Conservation (phyloP, 2,329 filamentous ascomycete genomes). For the Nigrospora sphaerica region DNA sequence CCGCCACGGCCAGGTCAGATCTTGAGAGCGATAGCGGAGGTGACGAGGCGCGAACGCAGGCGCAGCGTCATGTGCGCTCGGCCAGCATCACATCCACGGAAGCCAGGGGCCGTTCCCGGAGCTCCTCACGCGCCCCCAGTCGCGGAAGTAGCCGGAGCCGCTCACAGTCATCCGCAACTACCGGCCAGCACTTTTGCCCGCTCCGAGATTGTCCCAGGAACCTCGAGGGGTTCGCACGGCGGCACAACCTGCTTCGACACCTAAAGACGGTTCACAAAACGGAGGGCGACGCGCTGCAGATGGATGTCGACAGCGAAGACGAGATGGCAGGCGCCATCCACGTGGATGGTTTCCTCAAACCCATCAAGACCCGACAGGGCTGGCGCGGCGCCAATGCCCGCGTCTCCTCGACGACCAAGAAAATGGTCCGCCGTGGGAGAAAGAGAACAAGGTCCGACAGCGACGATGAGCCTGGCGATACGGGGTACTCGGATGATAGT, state of each 20-base stretch:
- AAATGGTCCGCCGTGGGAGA: neutral
- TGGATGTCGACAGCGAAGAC: slow-evolving; percentile 34
- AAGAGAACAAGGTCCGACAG: slow-evolving; percentile 5
- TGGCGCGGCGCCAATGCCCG: slow-evolving; percentile 34
- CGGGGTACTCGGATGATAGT: no score
- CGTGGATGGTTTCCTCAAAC: slow-evolving; percentile 59
- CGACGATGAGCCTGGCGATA: neutral
- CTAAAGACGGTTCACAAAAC: slow-evolving; percentile 32
- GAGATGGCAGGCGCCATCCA: slow-evolving; percentile 58
- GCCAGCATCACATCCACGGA: slow-evolving; percentile 4
- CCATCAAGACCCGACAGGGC: slow-evolving; percentile 40
- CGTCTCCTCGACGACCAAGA: neutral
- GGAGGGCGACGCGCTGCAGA: slow-evolving; percentile 15
- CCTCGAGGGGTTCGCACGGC: slow-evolving; percentile 27
- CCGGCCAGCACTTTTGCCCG: slow-evolving; percentile 24
- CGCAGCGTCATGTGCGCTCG: slow-evolving; percentile 1
- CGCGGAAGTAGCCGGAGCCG: slow-evolving; percentile 4
- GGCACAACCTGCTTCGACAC: slow-evolving; percentile 32
- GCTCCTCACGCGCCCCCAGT: neutral
- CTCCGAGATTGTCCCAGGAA: slow-evolving; percentile 27
- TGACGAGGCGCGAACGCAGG: slow-evolving; percentile 1
- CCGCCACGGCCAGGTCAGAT: slow-evolving; percentile 2
- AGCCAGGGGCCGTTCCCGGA: slow-evolving; percentile 3
- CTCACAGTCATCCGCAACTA: slow-evolving; percentile 13
- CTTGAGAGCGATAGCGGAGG: slow-evolving; percentile 8